A percentile compares a stretch with the other conserved stretches of the same genome.
phyloP scores from a whole-genome alignment of 495 filamentous ascomycete genomes.

The Neurospora sp. region DNA sequence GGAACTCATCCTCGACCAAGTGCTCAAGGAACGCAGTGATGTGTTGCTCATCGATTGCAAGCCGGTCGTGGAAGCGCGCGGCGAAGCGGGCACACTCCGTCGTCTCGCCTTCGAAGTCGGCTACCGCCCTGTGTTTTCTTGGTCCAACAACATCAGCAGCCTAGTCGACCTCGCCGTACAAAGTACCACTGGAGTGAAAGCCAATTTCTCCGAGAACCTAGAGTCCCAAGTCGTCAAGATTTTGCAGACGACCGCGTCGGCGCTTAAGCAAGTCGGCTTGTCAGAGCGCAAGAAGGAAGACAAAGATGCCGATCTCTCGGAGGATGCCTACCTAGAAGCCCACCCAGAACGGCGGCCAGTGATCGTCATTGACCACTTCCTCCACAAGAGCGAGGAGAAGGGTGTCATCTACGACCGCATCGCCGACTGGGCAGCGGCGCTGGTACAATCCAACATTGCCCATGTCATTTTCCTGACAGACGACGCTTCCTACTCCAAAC shows the following conservation, averaged over 20 bases:
- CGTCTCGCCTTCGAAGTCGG: constrained; percentile 78
- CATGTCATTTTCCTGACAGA: constrained; percentile 96
- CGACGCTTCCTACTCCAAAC: constrained; percentile 82
- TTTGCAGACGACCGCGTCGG: constrained; percentile 71
- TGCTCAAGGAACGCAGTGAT: constrained; percentile 64
- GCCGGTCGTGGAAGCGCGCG: constrained; percentile 81
- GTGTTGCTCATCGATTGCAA: constrained; percentile 92
- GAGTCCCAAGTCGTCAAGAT: constrained; percentile 90
- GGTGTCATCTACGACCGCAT: constrained; percentile 80
- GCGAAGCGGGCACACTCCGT: constrained; percentile 78
- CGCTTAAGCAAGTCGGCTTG: constrained; percentile 68
- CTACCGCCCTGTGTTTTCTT: constrained; percentile 88
- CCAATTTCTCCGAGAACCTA: constrained; percentile 89
- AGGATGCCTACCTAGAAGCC: constrained; percentile 84
- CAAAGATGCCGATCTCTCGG: constrained; percentile 59
- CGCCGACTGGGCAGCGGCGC: constrained; percentile 78
- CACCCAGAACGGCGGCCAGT: constrained; percentile 80
- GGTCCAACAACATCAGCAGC: constrained; percentile 90
- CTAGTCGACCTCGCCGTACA: constrained; percentile 87
- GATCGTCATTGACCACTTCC: constrained; percentile 89
- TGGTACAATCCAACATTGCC: constrained; percentile 84
- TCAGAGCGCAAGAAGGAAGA: constrained; percentile 56
- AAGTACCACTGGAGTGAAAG: constrained; percentile 86
- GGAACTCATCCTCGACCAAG: constrained; percentile 77
- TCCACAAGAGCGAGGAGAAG: constrained; percentile 65